Conservation (phyloP, 1,284 basidiomycete species). For the Mycosarcoma maydis region DNA sequence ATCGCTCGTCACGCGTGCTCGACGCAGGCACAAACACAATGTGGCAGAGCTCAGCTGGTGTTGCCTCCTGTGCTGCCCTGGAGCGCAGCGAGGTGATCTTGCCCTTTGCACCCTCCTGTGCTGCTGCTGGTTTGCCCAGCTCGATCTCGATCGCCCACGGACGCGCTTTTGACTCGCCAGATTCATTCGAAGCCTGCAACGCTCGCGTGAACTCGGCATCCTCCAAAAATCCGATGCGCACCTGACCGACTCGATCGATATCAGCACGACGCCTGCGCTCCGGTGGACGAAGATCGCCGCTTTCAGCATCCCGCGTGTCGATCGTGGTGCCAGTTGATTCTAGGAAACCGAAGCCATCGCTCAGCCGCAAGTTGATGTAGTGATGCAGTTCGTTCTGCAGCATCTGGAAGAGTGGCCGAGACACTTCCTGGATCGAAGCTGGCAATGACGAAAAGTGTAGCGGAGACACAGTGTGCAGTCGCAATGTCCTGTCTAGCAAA, state of each 20-base stretch:
- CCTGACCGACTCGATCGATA: constrained; percentile 31
- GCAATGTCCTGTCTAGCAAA: constrained; percentile 39
- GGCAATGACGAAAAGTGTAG: constrained; percentile 43
- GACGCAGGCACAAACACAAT: constrained; percentile 41
- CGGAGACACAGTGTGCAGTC: constrained; percentile 39
- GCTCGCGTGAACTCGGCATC: constrained; percentile 25
- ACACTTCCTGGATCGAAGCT: constrained; percentile 33
- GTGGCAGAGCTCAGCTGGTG: constrained; percentile 40
- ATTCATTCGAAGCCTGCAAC: constrained; percentile 12
- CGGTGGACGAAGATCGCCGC: constrained; percentile 37
- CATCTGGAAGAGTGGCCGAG: constrained; percentile 32
- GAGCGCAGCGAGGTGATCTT: constrained; percentile 12
- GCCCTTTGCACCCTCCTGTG: constrained; percentile 11
- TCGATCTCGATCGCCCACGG: constrained; percentile 48
- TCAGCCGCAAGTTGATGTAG: constrained; percentile 48
- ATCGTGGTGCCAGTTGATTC: constrained; percentile 21
- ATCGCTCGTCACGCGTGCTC: constrained; percentile 5
- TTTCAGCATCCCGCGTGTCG: constrained; percentile 28
- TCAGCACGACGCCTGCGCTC: constrained; percentile 36
- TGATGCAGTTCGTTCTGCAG: constrained; percentile 31
- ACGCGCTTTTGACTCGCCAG: constrained; percentile 18
- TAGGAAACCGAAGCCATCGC: constrained; percentile 43
- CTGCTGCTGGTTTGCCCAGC: constrained; percentile 39
- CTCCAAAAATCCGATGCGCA: constrained; percentile 37
- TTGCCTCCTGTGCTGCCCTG: constrained; percentile 18